Evolutionary conservation across 345 rosid species (phyloP).

Genomic region (Euclidium syriacum): DNA sequence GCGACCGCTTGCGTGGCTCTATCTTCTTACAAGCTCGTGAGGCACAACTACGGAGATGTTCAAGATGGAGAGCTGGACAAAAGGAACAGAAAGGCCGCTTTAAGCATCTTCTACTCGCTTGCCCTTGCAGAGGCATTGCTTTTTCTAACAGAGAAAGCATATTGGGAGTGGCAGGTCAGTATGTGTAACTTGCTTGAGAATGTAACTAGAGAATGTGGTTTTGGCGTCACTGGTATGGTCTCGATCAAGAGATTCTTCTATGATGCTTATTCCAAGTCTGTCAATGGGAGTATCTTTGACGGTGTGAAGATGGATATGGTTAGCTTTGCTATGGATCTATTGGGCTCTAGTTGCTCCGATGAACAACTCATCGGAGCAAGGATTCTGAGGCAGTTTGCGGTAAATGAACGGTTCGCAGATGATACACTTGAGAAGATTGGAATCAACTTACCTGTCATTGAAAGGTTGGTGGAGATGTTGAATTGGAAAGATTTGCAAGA

Average conservation of each 20-base stretch:
- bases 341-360: constrained; percentile 63
- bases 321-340: constrained; percentile 62
- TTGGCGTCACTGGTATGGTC: constrained; percentile 58
- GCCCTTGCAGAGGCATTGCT: constrained; percentile 80
- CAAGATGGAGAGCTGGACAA: constrained; percentile 64
- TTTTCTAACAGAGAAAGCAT: constrained; percentile 80
- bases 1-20: constrained; percentile 68
- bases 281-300: constrained; percentile 81
- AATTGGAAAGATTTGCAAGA: constrained; percentile 90
- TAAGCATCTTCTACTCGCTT: constrained; percentile 68
- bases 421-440: constrained; percentile 88
- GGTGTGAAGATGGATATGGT: constrained; percentile 90
- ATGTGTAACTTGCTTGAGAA: constrained; percentile 56
- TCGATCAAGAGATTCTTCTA: constrained; percentile 74
- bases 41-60: constrained; percentile 67
- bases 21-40: constrained; percentile 64
- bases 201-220: constrained; percentile 61
- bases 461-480: constrained; percentile 74
- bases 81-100: constrained; percentile 60
- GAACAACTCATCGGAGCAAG: constrained; percentile 81
- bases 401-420: constrained; percentile 42
- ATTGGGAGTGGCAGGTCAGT: constrained; percentile 72
- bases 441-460: constrained; percentile 51
- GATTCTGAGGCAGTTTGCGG: constrained; percentile 54
- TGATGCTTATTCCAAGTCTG: constrained; percentile 77